Conservation (phyloP, 2,329 filamentous ascomycete species). For the Epichloe gansuensis region DNA sequence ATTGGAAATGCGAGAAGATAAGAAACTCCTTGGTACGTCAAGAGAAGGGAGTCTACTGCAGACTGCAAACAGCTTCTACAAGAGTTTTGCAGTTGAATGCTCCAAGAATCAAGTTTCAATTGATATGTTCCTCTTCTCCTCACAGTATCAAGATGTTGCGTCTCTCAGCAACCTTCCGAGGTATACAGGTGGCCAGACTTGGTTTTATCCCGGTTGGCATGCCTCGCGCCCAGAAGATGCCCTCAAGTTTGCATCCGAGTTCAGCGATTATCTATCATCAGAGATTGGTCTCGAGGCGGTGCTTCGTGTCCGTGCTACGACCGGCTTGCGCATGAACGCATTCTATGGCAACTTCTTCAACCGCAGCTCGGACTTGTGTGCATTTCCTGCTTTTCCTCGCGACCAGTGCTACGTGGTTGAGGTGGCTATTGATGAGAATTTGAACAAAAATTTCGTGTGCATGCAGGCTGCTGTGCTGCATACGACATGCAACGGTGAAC, state of each 20-base stretch:
- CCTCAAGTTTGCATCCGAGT: conserved; percentile 94
- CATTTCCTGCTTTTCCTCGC: conserved; percentile 93
- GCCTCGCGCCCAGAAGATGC: conserved; percentile 87
- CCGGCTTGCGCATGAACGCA: conserved; percentile 87
- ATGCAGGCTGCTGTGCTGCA: conserved; percentile 91
- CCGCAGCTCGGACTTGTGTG: conserved; percentile 89
- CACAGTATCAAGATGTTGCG: conserved; percentile 93
- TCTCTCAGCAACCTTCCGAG: conserved; percentile 89
- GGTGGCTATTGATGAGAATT: conserved; percentile 90
- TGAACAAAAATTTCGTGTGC: conserved; percentile 84
- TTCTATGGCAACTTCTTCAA: conserved; percentile 99
- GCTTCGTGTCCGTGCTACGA: conserved; percentile 86
- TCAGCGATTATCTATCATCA: conserved; percentile 90
- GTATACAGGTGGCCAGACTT: conserved; percentile 95
- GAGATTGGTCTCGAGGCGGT: conserved; percentile 96
- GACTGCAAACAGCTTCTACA: conserved; percentile 93
- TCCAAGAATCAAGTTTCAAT: conserved; percentile 98
- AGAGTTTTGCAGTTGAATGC: conserved; percentile 96
- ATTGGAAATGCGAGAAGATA: conserved; percentile 88
- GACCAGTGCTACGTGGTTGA: conserved; percentile 97
- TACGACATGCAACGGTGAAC: conserved; percentile 94
- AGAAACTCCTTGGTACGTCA: conserved; percentile 85
- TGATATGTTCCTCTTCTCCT: conserved; percentile 95
- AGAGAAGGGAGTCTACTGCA: conserved; percentile 83
- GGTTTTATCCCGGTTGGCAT: conserved; percentile 98